Evolutionary conservation across 1,284 basidiomycete species (phyloP), one percentile per base, ranked within the genome.

Genomic region (Ustilago xerochloae): DNA sequence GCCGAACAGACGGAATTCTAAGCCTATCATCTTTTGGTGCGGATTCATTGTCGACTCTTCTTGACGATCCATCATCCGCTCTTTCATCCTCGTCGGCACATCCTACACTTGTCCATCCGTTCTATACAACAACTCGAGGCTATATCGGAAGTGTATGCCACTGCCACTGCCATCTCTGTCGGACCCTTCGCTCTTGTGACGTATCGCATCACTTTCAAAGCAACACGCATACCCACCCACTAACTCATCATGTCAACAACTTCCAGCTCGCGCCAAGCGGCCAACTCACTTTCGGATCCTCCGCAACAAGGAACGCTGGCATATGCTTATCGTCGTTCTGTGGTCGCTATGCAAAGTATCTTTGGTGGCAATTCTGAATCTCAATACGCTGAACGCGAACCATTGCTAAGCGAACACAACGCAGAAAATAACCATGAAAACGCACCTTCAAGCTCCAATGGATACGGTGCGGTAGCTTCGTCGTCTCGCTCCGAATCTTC

Each of bases 301-400:
- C 46, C 63, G 15, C 50, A 73, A 46, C 65, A 65, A 30, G 77
- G 79, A 26, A 78, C 79, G 8, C 66, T 81, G 32, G 59, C 71
- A 10, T 63, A 66, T 24, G 74, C 75, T 38, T 81, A 79, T 51
- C 70, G 79, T 18, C 68, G 75, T 24, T 79, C 77, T 28, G 66
- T 81, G 12, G 56, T 77, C 26, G 78, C 75, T 13, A 61, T 81
- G 6, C 79, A 81, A 30, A 60, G 53, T 59, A 35, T 76, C 6
- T 78, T 81, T 63, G 78, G 78, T 49, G 46, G 46, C 49, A 65
- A 49, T 48, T 20, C 52, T 0, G 75, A 65, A 13, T 63, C 64
- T 12, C 59, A 77, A 32, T 73, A 78, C 28, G 74, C 75, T 26
- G 77, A 79, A 54, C 64, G 74, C 9, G 70, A 77, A 41, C 78